Evolutionary conservation across 1,139 yeast species (phyloP).

Genomic region (Magnusiomyces ingens): DNA sequence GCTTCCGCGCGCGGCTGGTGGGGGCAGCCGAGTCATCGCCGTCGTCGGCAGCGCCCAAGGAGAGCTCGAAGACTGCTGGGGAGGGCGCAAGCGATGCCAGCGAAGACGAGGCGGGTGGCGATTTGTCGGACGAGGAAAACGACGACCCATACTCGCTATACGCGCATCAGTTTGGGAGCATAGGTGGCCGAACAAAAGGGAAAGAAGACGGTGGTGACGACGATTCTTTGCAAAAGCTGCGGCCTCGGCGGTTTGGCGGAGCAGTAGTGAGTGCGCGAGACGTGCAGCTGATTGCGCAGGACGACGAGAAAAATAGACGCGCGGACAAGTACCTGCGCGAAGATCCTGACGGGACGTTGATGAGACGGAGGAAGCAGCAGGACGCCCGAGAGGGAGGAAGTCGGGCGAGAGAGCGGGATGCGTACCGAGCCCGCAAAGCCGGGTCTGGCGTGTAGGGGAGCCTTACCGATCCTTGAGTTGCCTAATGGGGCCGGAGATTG

Average conservation of each 20-base stretch:
- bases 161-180: neutral
- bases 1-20: constrained; percentile 1
- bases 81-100: neutral
- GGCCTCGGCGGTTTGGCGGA: neutral
- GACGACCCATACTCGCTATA: neutral
- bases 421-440: too few relatives aligned
- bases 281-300: neutral
- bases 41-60: neutral
- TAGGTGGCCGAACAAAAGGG: neutral
- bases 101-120: neutral
- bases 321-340: neutral
- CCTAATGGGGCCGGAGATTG: too few relatives aligned
- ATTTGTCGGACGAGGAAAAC: constrained; percentile 2
- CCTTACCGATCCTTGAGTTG: too few relatives aligned
- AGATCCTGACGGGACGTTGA: neutral
- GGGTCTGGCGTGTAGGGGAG: too few relatives aligned
- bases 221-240: neutral
- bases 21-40: too few relatives aligned
- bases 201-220: neutral
- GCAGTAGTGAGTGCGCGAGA: neutral
- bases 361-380: too few relatives aligned
- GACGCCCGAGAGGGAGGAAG: too few relatives aligned
- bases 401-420: too few relatives aligned
- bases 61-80: neutral
- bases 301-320: neutral